Evolutionary conservation across 2,329 filamentous ascomycete species (phyloP).

Genomic region (Aspergillus intermedius): DNA sequence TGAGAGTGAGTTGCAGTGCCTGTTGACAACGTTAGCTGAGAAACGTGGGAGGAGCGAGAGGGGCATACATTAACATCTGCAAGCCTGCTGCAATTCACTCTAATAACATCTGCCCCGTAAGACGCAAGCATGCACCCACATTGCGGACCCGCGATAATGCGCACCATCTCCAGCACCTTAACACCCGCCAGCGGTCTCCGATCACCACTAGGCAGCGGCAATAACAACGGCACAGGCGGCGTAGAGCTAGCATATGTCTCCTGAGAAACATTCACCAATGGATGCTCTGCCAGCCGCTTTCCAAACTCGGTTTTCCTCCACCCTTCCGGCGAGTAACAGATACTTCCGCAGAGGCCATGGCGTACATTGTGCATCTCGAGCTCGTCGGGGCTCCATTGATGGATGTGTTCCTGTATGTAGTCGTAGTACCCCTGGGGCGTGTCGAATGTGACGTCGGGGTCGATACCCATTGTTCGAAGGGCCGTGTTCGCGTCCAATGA

Average conservation of each 20-base stretch:
- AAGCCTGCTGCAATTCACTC: slow-evolving; percentile 35
- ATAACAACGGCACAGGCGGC: slow-evolving; percentile 23
- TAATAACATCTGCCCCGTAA: slow-evolving; percentile 40
- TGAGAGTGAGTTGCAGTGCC: slow-evolving; percentile 4
- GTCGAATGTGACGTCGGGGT: slow-evolving; percentile 19
- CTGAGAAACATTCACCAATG: slow-evolving; percentile 36
- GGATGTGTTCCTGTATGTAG: slow-evolving; percentile 23
- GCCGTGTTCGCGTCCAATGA: slow-evolving; percentile 41
- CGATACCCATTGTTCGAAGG: slow-evolving; percentile 42
- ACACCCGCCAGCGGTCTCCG: slow-evolving; percentile 37
- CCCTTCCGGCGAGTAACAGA: slow-evolving; percentile 39
- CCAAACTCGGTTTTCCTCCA: slow-evolving; percentile 43
- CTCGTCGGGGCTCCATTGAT: slow-evolving; percentile 34
- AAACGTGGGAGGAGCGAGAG: neutral
- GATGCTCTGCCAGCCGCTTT: slow-evolving; percentile 35
- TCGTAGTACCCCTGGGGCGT: slow-evolving; percentile 12
- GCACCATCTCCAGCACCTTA: slow-evolving; percentile 43
- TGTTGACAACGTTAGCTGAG: slow-evolving; percentile 2
- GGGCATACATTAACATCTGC: slow-evolving; percentile 17
- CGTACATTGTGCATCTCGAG: slow-evolving; percentile 38
- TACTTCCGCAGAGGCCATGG: slow-evolving; percentile 40
- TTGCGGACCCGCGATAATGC: slow-evolving; percentile 34
- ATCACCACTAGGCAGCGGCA: slow-evolving; percentile 2
- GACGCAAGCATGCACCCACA: slow-evolving; percentile 35
- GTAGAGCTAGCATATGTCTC: slow-evolving; percentile 31